These are phyloP conservation scores for Crucibulum laeve DNA, from an alignment of 768 basidiomycete genomes.

Conservation along the genomic window DNA sequence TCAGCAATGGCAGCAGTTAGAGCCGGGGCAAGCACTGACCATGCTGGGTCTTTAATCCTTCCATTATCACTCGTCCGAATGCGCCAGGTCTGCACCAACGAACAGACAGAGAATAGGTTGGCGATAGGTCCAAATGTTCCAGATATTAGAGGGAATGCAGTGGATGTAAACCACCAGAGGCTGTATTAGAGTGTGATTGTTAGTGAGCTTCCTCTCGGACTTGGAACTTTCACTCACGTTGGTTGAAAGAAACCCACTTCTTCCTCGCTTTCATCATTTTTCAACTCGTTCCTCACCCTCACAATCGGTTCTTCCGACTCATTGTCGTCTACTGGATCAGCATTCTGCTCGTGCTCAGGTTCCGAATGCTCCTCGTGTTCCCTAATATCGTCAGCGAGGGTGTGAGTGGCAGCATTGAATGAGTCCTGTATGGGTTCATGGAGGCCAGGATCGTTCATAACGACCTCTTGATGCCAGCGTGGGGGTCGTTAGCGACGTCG, in stretches of 20 bases:
- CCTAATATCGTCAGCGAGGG: constrained; percentile 3
- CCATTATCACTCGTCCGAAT: constrained; percentile 12
- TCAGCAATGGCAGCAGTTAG: not conserved
- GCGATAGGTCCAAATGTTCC: constrained; percentile 37
- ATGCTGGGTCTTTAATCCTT: constrained; percentile 24
- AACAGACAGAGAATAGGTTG: constrained; percentile 33
- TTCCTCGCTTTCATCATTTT: constrained; percentile 30
- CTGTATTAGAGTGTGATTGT: constrained; percentile 12
- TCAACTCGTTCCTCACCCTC: constrained; percentile 18
- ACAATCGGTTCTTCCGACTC: not conserved
- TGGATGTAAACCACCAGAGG: constrained; percentile 36
- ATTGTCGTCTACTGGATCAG: not conserved
- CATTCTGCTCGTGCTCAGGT: not conserved
- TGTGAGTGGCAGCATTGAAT: constrained; percentile 6
- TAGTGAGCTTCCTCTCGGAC: not conserved
- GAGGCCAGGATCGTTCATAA: constrained; percentile 24
- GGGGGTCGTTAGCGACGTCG: no score
- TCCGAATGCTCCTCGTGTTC: not conserved
- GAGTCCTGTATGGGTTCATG: constrained; percentile 15
- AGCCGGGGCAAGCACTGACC: constrained; percentile 17
- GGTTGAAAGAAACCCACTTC: constrained; percentile 18
- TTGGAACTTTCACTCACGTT: constrained; percentile 8
- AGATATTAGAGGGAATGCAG: constrained; percentile 34
- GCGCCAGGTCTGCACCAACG: constrained; percentile 31
- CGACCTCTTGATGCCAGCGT: no score